Evolutionary conservation across 306 rosid genomes (phyloP).

Genomic region (Cucurbita pepo): DNA sequence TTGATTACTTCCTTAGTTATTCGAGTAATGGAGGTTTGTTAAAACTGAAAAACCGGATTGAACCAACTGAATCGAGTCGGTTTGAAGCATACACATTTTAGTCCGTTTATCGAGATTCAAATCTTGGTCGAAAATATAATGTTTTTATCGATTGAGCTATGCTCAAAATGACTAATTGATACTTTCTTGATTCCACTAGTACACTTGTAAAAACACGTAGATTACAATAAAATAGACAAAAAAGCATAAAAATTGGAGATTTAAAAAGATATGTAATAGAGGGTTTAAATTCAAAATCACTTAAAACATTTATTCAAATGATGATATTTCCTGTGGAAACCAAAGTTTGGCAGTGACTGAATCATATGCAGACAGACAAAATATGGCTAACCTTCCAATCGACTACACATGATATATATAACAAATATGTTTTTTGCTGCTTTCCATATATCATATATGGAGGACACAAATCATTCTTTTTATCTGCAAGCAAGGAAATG

Average conservation of each 20-base stretch:
- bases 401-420: slow-evolving; percentile 20
- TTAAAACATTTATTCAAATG: background rate
- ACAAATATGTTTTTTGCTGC: slow-evolving; percentile 14
- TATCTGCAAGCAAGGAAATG: slow-evolving; percentile 16
- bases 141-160: too few species aligned
- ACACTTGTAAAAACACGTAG: background rate
- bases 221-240: background rate
- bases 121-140: background rate
- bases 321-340: slow-evolving; percentile 7
- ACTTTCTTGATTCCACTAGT: background rate
- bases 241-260: background rate
- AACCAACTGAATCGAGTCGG: background rate
- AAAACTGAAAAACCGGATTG: background rate
- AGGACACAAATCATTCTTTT: slow-evolving; percentile 12
- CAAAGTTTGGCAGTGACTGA: slow-evolving; percentile 6
- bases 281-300: background rate
- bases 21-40: background rate
- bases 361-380: background rate
- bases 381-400: slow-evolving; percentile 21
- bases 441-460: slow-evolving; percentile 10
- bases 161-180: background rate
- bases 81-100: background rate
- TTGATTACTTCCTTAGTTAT: background rate
- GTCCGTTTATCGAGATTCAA: background rate
- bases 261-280: background rate